Evolutionary conservation across 192 early-diverging fungal genomes (phyloP), one percentile per base, ranked within the genome.

Genomic region (Lunasporangiospora selenospora): DNA sequence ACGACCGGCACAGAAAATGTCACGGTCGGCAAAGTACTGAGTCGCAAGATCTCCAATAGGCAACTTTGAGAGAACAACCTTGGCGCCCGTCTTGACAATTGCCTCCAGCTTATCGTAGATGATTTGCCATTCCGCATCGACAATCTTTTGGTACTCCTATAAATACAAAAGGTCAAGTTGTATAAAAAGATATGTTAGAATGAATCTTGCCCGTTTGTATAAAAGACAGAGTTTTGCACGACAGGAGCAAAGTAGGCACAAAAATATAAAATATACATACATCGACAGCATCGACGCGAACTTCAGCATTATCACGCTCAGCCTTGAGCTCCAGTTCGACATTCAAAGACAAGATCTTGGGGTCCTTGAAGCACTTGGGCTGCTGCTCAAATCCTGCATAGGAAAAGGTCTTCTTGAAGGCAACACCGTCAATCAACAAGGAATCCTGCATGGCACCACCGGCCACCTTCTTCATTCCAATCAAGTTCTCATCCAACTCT

Each of bases 371-470:
- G 27, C 81, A 75, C 81, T 99, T 99, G 58, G 97, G 97, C 80
- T 99, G 96, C 81, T 99, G 97, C 81, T 99, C 97, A 62, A 99
- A 99, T 54, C 97, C 97, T 32, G 97, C 97, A 77, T 99, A 98
- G 21, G 95, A 92, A 77, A 99, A 99, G 13, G 96, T 96, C 85
- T 99, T 99, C 75, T 99, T 99, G 84, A 99, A 99, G 13, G 97
- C 97, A 50, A 99, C 97, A 66, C 97, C 97, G 53, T 96, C 88
- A 38, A 99, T 79, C 60, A 97, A 82, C 26, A 96, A 51, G n/a
- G 96, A 98, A 66, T 99, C 97, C 85, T 79, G 93, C 95, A 99
- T 96, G 26, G 92, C 97, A 46, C 97, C 97, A 67, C 97, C 97
- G 33, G 96, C 88, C 37, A 98, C 88, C 85, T 93, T 96, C 83